phyloP scores from a whole-genome alignment of 2,329 filamentous ascomycete genomes.

The Beauveria bassiana region DNA sequence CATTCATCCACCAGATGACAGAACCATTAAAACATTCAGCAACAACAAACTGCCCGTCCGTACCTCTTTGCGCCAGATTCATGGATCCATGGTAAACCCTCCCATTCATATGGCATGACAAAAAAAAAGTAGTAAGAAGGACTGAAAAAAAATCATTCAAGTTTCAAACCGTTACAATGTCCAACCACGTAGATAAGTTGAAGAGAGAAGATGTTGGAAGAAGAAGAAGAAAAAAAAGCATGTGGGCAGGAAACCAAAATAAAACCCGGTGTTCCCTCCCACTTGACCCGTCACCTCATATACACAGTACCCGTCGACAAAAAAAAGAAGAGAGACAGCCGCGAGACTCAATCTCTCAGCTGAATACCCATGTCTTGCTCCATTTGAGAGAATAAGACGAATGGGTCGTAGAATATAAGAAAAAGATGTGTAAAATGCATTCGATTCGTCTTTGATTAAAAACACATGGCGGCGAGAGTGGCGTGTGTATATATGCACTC shows the following conservation, averaged over 20 bases:
- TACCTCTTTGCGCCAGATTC: slow-evolving; percentile 2
- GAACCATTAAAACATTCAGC: background rate
- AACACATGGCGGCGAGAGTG: background rate
- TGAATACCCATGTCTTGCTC: background rate
- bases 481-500: background rate
- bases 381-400: background rate
- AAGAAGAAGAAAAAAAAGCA: background rate
- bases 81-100: background rate
- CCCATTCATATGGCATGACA: background rate
- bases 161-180: background rate
- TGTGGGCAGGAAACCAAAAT: background rate
- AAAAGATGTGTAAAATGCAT: background rate
- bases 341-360: background rate
- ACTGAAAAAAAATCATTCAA: background rate
- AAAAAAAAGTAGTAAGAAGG: background rate
- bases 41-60: background rate
- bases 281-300: background rate
- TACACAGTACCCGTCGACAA: background rate
- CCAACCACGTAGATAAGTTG: background rate
- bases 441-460: slow-evolving; percentile 13
- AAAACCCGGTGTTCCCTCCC: background rate
- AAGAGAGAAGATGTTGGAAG: background rate
- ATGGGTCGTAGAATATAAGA: background rate
- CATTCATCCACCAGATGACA: background rate
- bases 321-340: background rate